Evolutionary conservation across 2,329 filamentous ascomycete genomes (phyloP).

Genomic region (Tolypocladium ophioglossoides): DNA sequence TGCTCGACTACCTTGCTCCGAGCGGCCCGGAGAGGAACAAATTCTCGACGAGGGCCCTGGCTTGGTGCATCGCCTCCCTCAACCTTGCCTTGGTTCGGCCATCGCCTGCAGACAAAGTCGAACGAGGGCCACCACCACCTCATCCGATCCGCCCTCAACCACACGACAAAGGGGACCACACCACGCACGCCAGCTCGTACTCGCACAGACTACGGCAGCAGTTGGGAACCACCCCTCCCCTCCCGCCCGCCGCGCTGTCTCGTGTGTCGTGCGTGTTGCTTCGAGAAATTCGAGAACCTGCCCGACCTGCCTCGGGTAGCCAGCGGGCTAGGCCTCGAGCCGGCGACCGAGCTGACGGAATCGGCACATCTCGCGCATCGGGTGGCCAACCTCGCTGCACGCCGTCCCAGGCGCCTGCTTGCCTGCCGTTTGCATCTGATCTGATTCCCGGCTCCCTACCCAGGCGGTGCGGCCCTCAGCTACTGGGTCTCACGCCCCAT

Average conservation of each 20-base stretch:
- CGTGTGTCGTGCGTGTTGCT: not conserved
- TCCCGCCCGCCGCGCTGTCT: not conserved
- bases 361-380: not conserved
- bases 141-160: not conserved
- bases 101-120: not conserved
- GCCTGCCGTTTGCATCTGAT: not conserved
- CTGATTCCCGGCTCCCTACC: not conserved
- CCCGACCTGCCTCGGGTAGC: not conserved
- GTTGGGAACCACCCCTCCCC: not conserved
- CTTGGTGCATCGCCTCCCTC: not conserved
- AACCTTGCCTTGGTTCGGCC: not conserved
- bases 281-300: not conserved
- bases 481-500: conserved; percentile 14
- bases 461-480: conserved; percentile 1
- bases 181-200: not conserved
- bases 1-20: not conserved
- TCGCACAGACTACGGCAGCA: not conserved
- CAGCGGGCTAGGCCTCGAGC: not conserved
- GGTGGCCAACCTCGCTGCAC: not conserved
- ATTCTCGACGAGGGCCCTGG: not conserved
- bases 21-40: not conserved
- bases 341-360: not conserved
- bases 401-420: not conserved
- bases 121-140: not conserved
- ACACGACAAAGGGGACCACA: not conserved